These are phyloP conservation scores for Lactarius psammicola DNA, from an alignment of 768 basidiomycete species.

Conservation along the genomic window DNA sequence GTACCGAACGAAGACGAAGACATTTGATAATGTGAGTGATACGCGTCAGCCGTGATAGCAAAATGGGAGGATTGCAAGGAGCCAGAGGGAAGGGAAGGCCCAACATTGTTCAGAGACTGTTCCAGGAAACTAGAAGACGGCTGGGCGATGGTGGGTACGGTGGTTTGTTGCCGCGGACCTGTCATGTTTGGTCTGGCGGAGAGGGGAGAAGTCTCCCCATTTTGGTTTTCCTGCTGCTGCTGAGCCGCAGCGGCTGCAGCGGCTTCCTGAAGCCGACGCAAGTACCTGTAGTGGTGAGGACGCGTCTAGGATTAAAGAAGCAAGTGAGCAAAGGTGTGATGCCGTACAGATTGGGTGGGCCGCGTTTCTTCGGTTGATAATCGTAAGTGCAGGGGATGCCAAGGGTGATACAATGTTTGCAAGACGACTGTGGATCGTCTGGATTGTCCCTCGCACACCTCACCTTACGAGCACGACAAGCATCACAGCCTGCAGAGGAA, in stretches of 20 bases:
- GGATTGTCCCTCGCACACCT: conserved; percentile 78
- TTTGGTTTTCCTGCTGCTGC: conserved; percentile 41
- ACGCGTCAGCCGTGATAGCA: conserved; percentile 67
- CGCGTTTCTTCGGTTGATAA: conserved; percentile 91
- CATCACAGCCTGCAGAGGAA: conserved; percentile 66
- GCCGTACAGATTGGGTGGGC: conserved; percentile 85
- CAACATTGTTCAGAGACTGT: conserved; percentile 41
- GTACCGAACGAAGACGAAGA: conserved; percentile 41
- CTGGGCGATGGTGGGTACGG: conserved; percentile 23
- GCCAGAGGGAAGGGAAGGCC: conserved; percentile 40
- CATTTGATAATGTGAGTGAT: conserved; percentile 54
- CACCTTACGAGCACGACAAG: conserved; percentile 84
- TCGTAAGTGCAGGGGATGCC: conserved; percentile 87
- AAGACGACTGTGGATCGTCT: conserved; percentile 72
- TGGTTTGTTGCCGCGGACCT: conserved; percentile 17
- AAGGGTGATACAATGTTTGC: conserved; percentile 84
- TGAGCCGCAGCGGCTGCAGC: conserved; percentile 55
- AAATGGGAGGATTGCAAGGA: conserved; percentile 66
- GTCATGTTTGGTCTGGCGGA: conserved; percentile 20
- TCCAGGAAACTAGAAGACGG: conserved; percentile 51
- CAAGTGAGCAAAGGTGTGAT: not conserved
- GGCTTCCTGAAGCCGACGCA: conserved; percentile 76
- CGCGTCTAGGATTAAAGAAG: conserved; percentile 5
- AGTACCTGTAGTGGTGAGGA: conserved; percentile 50
- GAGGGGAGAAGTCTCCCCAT: conserved; percentile 32